A percentile compares a stretch with the other conserved stretches of the same genome.
These are phyloP conservation scores for Penicillium taxi DNA, from an alignment of 495 filamentous ascomycete species.

Conservation along the genomic window DNA sequence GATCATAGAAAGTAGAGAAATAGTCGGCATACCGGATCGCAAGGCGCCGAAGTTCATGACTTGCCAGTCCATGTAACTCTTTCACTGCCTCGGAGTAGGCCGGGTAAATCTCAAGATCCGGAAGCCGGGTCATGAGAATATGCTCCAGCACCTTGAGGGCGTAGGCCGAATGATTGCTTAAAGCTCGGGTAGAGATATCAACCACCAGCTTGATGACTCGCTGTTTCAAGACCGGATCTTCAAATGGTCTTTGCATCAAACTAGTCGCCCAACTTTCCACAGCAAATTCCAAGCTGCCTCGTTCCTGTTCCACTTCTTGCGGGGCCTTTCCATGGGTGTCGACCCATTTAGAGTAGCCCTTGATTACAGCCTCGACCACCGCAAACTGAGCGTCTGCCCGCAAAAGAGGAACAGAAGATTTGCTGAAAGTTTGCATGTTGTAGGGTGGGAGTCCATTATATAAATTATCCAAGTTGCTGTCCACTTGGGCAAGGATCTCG, in stretches of 20 bases:
- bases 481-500: slow-evolving; percentile 72
- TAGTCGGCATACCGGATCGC: slow-evolving; percentile 87
- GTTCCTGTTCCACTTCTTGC: slow-evolving; percentile 53
- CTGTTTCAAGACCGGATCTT: slow-evolving; percentile 83
- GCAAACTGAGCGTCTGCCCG: slow-evolving; percentile 82
- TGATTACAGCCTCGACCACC: slow-evolving; percentile 84
- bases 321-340: slow-evolving; percentile 43
- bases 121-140: slow-evolving; percentile 71
- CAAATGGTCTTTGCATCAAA: slow-evolving; percentile 65
- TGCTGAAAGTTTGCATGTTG: slow-evolving; percentile 64
- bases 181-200: slow-evolving; percentile 71
- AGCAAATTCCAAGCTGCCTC: slow-evolving; percentile 52
- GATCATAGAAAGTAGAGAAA: slow-evolving; percentile 77
- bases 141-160: slow-evolving; percentile 84
- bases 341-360: slow-evolving; percentile 81
- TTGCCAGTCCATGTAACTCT: slow-evolving; percentile 71
- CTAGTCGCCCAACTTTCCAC: slow-evolving; percentile 76
- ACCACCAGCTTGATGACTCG: slow-evolving; percentile 77
- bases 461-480: slow-evolving; percentile 62
- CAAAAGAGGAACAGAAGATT: slow-evolving; percentile 67
- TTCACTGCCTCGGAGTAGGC: slow-evolving; percentile 86
- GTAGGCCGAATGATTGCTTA: slow-evolving; percentile 69
- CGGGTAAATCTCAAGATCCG: slow-evolving; percentile 56
- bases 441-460: slow-evolving; percentile 66
- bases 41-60: slow-evolving; percentile 78